phyloP scores from a whole-genome alignment of 176 grass and related monocot genomes.

The Bothriochloa decipiens region DNA sequence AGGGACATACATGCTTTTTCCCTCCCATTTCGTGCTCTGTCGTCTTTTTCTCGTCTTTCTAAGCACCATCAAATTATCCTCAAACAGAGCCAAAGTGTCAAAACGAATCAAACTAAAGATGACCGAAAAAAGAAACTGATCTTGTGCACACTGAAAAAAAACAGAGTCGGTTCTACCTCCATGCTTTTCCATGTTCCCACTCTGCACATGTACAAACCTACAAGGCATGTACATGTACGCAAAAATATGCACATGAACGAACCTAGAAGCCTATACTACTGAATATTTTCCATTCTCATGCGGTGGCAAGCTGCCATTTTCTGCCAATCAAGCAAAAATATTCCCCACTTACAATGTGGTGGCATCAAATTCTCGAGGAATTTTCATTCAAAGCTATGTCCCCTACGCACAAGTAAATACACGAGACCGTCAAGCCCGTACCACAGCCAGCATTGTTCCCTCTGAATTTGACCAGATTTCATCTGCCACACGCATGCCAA shows the following conservation, averaged over 20 bases:
- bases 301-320: neutral
- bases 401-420: constrained; percentile 1
- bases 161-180: too few relatives aligned
- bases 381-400: neutral
- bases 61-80: neutral
- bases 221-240: neutral
- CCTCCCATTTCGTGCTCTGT: constrained; percentile 32
- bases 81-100: neutral
- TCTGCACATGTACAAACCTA: neutral
- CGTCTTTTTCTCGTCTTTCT: neutral
- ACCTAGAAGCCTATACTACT: neutral
- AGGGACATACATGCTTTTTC: constrained; percentile 18
- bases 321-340: neutral
- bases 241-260: neutral
- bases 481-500: neutral
- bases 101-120: neutral
- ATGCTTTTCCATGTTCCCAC: neutral
- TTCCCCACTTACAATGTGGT: neutral
- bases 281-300: neutral
- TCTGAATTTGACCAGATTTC: constrained; percentile 11
- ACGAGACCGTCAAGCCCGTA: constrained; percentile 32
- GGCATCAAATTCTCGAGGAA: neutral
- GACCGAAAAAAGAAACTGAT: neutral
- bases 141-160: too few relatives aligned
- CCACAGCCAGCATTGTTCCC: neutral